Evolutionary conservation across 2,329 filamentous ascomycete genomes (phyloP), one percentile per base, ranked within the genome.

Genomic region (Xylaria sp.): DNA sequence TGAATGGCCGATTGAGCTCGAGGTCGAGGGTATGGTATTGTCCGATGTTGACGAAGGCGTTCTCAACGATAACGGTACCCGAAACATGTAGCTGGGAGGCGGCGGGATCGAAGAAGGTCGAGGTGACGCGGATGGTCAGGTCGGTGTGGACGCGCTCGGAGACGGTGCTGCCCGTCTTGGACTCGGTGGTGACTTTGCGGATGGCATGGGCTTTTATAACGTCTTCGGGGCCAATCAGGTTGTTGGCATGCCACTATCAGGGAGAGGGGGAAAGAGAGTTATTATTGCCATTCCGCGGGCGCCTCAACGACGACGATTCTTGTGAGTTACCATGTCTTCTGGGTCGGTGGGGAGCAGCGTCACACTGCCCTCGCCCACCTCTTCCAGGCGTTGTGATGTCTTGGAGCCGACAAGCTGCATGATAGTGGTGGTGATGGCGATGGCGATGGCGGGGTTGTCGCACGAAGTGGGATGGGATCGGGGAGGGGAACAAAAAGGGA

Each of bases 1-100:
- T 95, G 75, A 98, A 98, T 60, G 94, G 91, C 50, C 94, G 88
- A 75, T 96, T 90, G 66, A 97, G 85, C 79, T 98, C 95, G 54
- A 99, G 86, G 73, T 98, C 95, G 72, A 90, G 83, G 1, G 87
- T 89, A 75, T 90, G 87, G 74, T 88, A 84, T 69, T 87, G 84
- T 60, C 87, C 87, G 50, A 87, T 77, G 72, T 81, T 80, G 65
- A 87, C 86, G 68, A 84, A 81, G 40, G 81, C 79, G 75, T 87
- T 89, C 76, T 89, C 87, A 48, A 80, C 79, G 66, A 82, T 79
- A 69, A 89, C 85, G 42, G 81, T 82, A 73, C 87, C 87, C 37
- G 86, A 87, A 60, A 89, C 86, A 61, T 86, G 86, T 27, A 90
- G 83, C 54, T 84, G 81, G 48, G 86, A 87, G 59, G 85, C 82